Conservation (phyloP, 169 alveolate species). For the Ichthyophthirius multifiliis region DNA sequence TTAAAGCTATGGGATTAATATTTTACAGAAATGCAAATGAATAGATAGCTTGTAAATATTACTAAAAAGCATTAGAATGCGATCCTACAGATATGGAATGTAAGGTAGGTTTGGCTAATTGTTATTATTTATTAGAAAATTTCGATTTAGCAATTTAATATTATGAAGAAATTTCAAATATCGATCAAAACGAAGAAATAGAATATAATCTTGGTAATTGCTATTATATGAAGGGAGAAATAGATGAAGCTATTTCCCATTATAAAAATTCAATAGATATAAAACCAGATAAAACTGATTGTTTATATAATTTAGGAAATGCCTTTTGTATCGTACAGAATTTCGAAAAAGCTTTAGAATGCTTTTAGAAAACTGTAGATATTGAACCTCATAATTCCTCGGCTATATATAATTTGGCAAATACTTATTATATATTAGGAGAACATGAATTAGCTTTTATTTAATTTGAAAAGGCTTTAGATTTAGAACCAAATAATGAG, state of each 20-base stretch:
- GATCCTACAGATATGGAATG: constrained; percentile 65
- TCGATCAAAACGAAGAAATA: constrained; percentile 67
- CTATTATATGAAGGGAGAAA: constrained; percentile 56
- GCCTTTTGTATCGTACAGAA: constrained; percentile 45
- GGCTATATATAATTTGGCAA: not conserved
- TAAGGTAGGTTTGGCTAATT: constrained; percentile 73
- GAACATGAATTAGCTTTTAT: not conserved
- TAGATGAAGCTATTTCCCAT: constrained; percentile 59
- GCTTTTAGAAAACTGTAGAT: not conserved
- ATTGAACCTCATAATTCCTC: not conserved
- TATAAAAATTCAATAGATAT: constrained; percentile 56
- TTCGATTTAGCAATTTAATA: constrained; percentile 54
- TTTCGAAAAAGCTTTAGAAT: not conserved
- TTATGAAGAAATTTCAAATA: constrained; percentile 59
- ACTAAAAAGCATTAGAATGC: constrained; percentile 47
- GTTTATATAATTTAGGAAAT: constrained; percentile 72
- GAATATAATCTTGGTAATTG: constrained; percentile 82
- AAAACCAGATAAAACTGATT: constrained; percentile 70
- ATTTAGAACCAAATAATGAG: not conserved
- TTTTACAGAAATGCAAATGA: constrained; percentile 64
- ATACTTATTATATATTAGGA: not conserved
- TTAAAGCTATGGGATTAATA: constrained; percentile 65
- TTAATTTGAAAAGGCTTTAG: not conserved
- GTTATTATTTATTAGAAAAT: constrained; percentile 57
- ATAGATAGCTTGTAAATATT: constrained; percentile 51